A percentile compares a stretch with the other conserved stretches of the same genome.
Conservation (phyloP, 2,329 filamentous ascomycete species). For the Truncatella angustata region DNA sequence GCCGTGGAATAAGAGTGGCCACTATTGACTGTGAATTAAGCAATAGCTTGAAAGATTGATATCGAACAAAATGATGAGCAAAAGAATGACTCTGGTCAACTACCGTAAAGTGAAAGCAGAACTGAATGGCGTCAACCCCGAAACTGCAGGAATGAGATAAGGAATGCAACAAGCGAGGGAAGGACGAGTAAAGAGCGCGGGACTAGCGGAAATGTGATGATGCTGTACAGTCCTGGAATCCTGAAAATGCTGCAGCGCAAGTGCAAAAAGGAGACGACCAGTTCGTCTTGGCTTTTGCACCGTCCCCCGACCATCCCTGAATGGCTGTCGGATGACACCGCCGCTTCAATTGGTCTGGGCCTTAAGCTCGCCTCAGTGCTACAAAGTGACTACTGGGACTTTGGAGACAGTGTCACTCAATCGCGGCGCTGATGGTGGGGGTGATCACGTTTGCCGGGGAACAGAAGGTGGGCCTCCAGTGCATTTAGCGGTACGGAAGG, state of each 20-base stretch:
- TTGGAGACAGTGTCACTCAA: background rate
- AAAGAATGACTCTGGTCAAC: background rate
- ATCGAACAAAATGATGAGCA: background rate
- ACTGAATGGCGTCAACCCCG: background rate
- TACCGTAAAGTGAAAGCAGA: background rate
- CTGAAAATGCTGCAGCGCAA: conserved; percentile 1
- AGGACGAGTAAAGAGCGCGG: background rate
- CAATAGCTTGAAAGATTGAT: background rate
- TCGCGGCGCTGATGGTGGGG: background rate
- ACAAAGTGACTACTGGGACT: background rate
- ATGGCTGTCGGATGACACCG: background rate
- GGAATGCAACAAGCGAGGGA: background rate
- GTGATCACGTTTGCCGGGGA: no score
- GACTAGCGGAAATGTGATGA: background rate
- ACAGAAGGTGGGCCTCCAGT: background rate
- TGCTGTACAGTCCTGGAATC: background rate
- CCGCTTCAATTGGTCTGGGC: conserved; percentile 1
- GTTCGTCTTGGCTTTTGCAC: background rate
- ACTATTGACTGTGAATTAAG: background rate
- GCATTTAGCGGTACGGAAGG: no score
- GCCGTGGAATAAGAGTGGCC: no score
- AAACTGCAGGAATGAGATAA: background rate
- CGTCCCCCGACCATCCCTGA: background rate
- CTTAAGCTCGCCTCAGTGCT: background rate
- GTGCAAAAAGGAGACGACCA: conserved; percentile 6